These are phyloP conservation scores for Hymenotorrendiella dingleyae DNA, from an alignment of 2,329 filamentous ascomycete species.

Conservation along the genomic window DNA sequence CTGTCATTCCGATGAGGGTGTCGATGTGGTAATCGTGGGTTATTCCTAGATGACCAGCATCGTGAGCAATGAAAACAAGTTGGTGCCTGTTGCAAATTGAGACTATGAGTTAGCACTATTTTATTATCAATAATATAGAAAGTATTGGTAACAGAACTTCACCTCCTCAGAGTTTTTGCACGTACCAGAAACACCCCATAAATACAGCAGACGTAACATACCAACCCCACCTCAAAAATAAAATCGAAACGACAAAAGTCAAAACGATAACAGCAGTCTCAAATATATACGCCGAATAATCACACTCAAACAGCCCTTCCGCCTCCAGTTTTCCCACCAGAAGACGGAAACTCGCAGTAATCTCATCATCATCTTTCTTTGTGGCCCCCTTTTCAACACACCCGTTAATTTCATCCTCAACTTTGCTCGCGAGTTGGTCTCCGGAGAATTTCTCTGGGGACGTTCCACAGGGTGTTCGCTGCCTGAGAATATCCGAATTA, in stretches of 20 bases:
- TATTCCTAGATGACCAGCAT: conserved; percentile 95
- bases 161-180: no score
- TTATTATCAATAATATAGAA: no score
- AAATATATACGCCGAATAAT: conserved; percentile 71
- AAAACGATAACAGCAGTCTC: conserved; percentile 68
- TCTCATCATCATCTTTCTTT: conserved; percentile 68
- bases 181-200: conserved; percentile 77
- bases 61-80: conserved; percentile 87
- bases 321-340: conserved; percentile 66
- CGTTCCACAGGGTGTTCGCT: no score
- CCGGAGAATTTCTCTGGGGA: conserved; percentile 31
- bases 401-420: conserved; percentile 46
- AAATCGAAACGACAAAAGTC: conserved; percentile 57
- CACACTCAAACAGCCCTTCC: conserved; percentile 77
- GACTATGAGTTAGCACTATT: no score
- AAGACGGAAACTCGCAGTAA: conserved; percentile 75
- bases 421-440: conserved; percentile 52
- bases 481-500: no score
- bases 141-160: no score
- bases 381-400: conserved; percentile 63
- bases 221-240: conserved; percentile 57
- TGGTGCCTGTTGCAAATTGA: no score
- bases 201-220: conserved; percentile 66
- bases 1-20: conserved; percentile 78
- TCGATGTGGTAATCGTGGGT: conserved; percentile 85